A percentile compares a stretch with the other conserved stretches of the same genome.
Evolutionary conservation across 306 rosid species (phyloP).

Genomic region (Quercus mongolica): DNA sequence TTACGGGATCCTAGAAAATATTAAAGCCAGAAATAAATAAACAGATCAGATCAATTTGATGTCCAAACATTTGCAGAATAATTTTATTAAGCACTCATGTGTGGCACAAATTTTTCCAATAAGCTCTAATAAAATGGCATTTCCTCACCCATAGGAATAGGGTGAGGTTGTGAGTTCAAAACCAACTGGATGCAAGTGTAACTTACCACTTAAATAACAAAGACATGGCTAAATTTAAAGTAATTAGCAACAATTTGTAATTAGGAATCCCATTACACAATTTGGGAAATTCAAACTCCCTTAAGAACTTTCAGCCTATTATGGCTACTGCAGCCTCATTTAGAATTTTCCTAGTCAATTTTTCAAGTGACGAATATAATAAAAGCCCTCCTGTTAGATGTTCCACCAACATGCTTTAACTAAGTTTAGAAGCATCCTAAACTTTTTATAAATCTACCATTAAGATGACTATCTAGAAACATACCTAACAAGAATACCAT

Average conservation of each 20-base stretch:
- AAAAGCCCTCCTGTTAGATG: background rate
- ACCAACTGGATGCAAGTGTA: background rate
- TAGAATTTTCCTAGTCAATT: background rate
- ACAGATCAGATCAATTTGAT: constrained; percentile 11
- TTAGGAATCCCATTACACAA: background rate
- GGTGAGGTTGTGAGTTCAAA: background rate
- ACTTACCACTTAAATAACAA: background rate
- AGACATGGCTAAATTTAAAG: background rate
- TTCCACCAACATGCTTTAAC: background rate
- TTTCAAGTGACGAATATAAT: background rate
- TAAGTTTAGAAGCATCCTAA: constrained; percentile 4
- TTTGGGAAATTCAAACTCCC: background rate
- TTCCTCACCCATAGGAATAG: background rate
- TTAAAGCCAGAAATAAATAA: background rate
- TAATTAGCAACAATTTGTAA: background rate
- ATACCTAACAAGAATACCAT: background rate
- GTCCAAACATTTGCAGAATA: background rate
- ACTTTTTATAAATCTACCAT: background rate
- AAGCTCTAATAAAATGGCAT: background rate
- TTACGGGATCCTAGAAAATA: constrained; percentile 65
- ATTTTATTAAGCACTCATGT: background rate
- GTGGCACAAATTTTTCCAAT: background rate
- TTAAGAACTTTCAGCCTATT: background rate
- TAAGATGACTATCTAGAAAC: background rate
- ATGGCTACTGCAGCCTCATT: constrained; percentile 2